Percentiles rank a stretch among this genome's conserved stretches.
Evolutionary conservation across 78 protist genomes (phyloP).

Genomic region (Goniomonas avonlea): DNA sequence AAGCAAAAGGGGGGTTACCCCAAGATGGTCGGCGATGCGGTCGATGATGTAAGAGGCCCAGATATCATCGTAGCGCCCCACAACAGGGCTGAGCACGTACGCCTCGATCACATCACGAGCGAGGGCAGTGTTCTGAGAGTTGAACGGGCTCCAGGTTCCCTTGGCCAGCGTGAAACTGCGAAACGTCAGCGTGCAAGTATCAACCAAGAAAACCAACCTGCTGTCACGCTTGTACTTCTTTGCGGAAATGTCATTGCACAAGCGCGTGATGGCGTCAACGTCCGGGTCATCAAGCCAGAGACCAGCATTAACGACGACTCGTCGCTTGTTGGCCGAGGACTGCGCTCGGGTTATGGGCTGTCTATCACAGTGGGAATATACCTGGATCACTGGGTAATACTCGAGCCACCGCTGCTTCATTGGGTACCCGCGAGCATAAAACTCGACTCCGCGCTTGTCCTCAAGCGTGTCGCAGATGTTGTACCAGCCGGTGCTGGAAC

Average conservation of each 20-base stretch:
- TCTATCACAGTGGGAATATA: too few species aligned
- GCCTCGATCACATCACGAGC: neutral
- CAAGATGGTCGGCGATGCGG: neutral
- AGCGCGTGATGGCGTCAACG: constrained; percentile 19
- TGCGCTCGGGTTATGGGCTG: constrained; percentile 5
- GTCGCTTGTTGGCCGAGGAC: neutral
- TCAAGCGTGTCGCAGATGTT: constrained; percentile 15
- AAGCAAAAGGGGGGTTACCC: neutral
- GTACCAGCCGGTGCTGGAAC: neutral
- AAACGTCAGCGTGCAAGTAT: too few species aligned
- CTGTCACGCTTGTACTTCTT: constrained; percentile 2
- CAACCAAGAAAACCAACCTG: too few species aligned
- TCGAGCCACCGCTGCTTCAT: constrained; percentile 10
- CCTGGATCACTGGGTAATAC: neutral
- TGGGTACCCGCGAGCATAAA: constrained; percentile 14
- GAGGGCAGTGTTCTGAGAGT: constrained; percentile 9
- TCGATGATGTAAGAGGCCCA: neutral
- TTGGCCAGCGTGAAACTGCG: neutral
- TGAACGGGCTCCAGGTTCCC: constrained; percentile 28
- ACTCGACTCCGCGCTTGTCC: constrained; percentile 12
- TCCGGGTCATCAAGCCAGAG: constrained; percentile 28
- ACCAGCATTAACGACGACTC: constrained; percentile 3
- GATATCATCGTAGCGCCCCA: constrained; percentile 23
- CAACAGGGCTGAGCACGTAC: neutral
- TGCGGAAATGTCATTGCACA: constrained; percentile 7